Percentiles rank a stretch among this genome's conserved stretches.
Evolutionary conservation across 345 rosid genomes (phyloP).

Genomic region (Linum tenue): DNA sequence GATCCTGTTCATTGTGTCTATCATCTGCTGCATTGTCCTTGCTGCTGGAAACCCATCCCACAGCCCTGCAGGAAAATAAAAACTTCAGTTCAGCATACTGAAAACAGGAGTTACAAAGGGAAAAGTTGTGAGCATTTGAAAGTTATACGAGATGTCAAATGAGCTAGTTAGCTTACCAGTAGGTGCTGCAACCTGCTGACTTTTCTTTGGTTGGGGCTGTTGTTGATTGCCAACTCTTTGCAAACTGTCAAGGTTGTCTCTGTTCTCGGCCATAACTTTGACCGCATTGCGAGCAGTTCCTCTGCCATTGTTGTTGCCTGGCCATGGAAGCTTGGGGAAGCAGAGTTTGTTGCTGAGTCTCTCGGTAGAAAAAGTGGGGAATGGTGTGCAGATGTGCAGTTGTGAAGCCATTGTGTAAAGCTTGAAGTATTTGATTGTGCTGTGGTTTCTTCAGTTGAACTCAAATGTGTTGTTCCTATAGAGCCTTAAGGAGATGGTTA

Average conservation of each 20-base stretch:
- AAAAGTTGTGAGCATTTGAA: neutral
- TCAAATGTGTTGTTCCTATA: too few relatives aligned
- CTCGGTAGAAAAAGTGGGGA: neutral
- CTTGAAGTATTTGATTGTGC: neutral
- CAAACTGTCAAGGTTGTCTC: constrained; percentile 14
- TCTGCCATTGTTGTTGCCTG: neutral
- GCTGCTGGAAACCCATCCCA: constrained; percentile 17
- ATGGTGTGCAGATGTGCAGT: neutral
- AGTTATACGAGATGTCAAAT: neutral
- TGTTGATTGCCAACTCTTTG: constrained; percentile 7
- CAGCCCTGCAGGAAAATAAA: constrained; percentile 12
- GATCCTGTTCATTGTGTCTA: constrained; percentile 21
- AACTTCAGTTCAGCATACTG: neutral
- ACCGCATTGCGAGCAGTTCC: neutral
- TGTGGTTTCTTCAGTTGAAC: too few relatives aligned
- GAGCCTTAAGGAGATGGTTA: neutral
- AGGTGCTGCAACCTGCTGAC: constrained; percentile 6
- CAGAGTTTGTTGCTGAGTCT: neutral
- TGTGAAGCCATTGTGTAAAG: neutral
- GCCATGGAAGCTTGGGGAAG: neutral
- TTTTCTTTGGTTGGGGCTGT: neutral
- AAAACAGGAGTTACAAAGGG: too few relatives aligned
- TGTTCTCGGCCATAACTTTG: constrained; percentile 9
- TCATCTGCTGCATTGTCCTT: constrained; percentile 20
- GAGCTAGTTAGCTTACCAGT: constrained; percentile 3